A percentile compares a stretch with the other conserved stretches of the same genome.
Evolutionary conservation across 257 asterid genomes (phyloP).

Genomic region (Solanum megistacrolobum): DNA sequence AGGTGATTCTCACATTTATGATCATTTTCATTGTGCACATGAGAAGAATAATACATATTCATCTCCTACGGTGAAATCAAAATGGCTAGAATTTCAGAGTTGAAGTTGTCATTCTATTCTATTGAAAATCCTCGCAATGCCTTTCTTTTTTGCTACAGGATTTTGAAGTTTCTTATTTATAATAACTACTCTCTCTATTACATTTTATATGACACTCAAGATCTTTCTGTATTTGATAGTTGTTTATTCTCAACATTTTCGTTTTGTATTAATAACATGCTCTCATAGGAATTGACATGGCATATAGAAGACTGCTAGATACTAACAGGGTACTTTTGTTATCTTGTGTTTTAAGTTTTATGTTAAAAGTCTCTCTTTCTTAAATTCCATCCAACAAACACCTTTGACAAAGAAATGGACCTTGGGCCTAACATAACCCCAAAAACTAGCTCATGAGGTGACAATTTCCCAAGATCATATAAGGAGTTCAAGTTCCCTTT

Average conservation of each 20-base stretch:
- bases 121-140: neutral
- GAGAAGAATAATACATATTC: neutral
- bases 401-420: neutral
- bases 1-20: neutral
- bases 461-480: neutral
- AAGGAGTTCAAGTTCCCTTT: neutral
- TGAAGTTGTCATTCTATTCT: neutral
- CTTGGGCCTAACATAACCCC: neutral
- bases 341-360: neutral
- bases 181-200: neutral
- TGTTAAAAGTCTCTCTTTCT: neutral
- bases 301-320: neutral
- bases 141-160: neutral
- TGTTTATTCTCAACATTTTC: neutral
- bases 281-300: neutral
- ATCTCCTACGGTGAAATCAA: neutral
- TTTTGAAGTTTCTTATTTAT: neutral
- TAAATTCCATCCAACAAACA: neutral
- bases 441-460: neutral
- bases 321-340: neutral
- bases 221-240: neutral
- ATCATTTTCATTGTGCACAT: neutral
- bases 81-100: neutral
- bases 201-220: neutral
- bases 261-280: neutral